A percentile compares a stretch with the other conserved stretches of the same genome.
phyloP scores from a whole-genome alignment of 805 yeast genomes.

The Hanseniaspora hatyaiensis region DNA sequence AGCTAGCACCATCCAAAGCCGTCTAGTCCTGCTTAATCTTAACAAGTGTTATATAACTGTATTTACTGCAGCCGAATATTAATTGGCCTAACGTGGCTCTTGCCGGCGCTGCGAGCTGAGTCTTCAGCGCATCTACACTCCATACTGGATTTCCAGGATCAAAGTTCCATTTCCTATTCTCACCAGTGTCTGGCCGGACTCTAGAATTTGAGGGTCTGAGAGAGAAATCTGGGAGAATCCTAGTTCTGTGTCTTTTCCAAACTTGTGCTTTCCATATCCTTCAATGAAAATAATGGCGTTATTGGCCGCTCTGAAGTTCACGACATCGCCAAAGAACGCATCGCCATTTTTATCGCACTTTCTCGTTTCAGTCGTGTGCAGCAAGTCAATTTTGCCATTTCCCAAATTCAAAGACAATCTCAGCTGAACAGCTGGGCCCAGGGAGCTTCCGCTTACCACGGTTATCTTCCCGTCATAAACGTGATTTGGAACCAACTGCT shows the following conservation, averaged over 20 bases:
- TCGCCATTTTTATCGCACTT: slow-evolving; percentile 40
- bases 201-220: slow-evolving; percentile 32
- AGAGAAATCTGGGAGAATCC: slow-evolving; percentile 48
- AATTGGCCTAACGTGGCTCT: no score
- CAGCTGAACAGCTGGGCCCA: slow-evolving; percentile 38
- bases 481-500: slow-evolving; percentile 21
- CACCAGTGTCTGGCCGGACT: slow-evolving; percentile 26
- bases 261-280: slow-evolving; percentile 54
- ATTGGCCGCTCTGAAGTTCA: slow-evolving; percentile 54
- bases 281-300: slow-evolving; percentile 50
- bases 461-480: slow-evolving; percentile 20
- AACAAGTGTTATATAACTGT: no score
- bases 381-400: slow-evolving; percentile 37
- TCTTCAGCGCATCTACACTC: slow-evolving; percentile 9
- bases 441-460: slow-evolving; percentile 25
- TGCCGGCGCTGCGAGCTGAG: no score
- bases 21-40: no score
- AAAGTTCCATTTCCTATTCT: slow-evolving; percentile 27
- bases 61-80: no score
- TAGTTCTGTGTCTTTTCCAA: slow-evolving; percentile 58
- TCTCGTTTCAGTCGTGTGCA: slow-evolving; percentile 51
- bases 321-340: slow-evolving; percentile 50
- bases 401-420: slow-evolving; percentile 40
- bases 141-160: slow-evolving; percentile 25
- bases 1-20: no score